Evolutionary conservation across 495 filamentous ascomycete genomes (phyloP), one percentile per base, ranked within the genome.

Genomic region (Aspergillus biplanus): DNA sequence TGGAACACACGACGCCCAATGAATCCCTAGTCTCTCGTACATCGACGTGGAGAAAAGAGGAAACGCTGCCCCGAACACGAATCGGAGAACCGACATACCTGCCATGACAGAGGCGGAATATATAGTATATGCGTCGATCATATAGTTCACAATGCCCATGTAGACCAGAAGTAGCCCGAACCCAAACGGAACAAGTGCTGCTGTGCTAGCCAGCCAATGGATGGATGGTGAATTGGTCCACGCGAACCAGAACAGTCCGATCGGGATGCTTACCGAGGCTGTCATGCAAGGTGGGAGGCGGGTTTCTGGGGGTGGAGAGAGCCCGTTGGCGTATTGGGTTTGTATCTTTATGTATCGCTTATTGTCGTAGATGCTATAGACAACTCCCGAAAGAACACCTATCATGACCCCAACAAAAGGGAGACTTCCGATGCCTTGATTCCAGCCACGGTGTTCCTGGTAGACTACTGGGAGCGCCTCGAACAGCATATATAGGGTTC

Each of bases 391-490:
- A 7, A 90, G 67, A 87, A 93, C 92, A 56, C 92, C 92, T 52
- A 87, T 73, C 53, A 89, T 88, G 44, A 96, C 90, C 5, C 90
- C 89, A 4, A 86, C 68, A 71, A 92, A 94, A 9, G 90, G 78
- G 0, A 94, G 83, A 5, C 89, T 88, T 0, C 84, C 82, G 31
- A 88, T 69, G 33, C 88, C 86, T 12, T 85, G 75, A 31, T 27
- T 48, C 64, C 64, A 66, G 53, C 53, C 60, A 12, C 91, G 88
- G 37, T 89, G 73, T 21, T 88, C 73, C 15, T 83, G 78, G 74
- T 91, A 94, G 57, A 93, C 85, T 49, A 93, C 87, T 3, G 92
- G 92, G 52, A 78, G 74, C 15, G 90, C 90, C 49, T 90, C 86
- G 75, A 95, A 94, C 18, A 92, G 82, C 47, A 93, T 82, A 72